Conservation (phyloP, 345 rosid species). For the Gossypium raimondii region DNA sequence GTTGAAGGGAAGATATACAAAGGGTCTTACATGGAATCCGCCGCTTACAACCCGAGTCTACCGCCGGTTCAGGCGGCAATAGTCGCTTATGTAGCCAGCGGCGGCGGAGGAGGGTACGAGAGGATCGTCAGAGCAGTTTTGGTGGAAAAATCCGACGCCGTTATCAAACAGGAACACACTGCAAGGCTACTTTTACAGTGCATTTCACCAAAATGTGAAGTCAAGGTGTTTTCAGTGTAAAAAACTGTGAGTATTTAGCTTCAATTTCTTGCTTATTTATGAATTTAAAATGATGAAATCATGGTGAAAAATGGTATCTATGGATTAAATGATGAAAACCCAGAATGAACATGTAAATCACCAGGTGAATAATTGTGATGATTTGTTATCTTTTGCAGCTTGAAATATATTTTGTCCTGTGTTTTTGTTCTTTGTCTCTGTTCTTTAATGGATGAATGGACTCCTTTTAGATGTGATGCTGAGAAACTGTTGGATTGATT, state of each 20-base stretch:
- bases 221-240: conserved; percentile 35
- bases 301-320: not conserved
- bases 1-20: conserved; percentile 65
- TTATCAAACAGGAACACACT: conserved; percentile 62
- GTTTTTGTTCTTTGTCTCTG: not conserved
- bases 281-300: not conserved
- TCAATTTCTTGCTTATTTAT: not conserved
- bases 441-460: not conserved
- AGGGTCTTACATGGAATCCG: conserved; percentile 89
- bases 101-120: conserved; percentile 72
- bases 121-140: conserved; percentile 59
- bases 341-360: conserved; percentile 1
- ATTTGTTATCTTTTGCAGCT: not conserved
- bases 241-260: not conserved
- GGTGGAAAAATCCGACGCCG: conserved; percentile 73
- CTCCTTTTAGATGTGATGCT: not conserved
- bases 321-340: not conserved
- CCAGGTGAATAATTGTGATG: not conserved
- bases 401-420: not conserved
- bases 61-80: conserved; percentile 93
- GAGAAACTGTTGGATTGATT: no score
- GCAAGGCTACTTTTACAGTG: conserved; percentile 60
- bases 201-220: conserved; percentile 66
- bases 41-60: conserved; percentile 88
- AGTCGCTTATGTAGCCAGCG: conserved; percentile 59